Evolutionary conservation across 305 asterid genomes (phyloP).

Genomic region (Rubia tinctorum): DNA sequence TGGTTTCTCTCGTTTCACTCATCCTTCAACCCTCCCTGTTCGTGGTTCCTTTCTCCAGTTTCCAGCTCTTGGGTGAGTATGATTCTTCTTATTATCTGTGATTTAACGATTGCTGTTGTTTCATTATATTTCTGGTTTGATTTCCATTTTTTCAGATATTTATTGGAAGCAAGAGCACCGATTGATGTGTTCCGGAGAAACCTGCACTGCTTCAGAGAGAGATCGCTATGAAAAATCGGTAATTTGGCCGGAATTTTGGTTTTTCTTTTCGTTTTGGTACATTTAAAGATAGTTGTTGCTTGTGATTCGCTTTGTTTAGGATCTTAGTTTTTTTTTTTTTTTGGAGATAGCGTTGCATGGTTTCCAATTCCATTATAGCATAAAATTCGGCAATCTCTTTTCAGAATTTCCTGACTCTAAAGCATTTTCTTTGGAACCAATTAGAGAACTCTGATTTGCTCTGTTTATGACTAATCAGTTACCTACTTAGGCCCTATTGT

Average conservation of each 20-base stretch:
- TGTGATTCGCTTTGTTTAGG: neutral
- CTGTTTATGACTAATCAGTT: too few relatives aligned
- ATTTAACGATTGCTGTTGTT: neutral
- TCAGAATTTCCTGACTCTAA: neutral
- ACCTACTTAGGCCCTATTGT: too few relatives aligned
- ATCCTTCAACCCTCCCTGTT: slow-evolving; percentile 79
- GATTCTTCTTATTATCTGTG: neutral
- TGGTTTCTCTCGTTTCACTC: slow-evolving; percentile 61
- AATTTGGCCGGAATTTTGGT: slow-evolving; percentile 11
- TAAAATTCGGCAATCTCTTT: slow-evolving; percentile 52
- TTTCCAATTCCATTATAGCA: too few relatives aligned
- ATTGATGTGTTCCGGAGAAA: slow-evolving; percentile 76
- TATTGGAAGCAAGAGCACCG: slow-evolving; percentile 96
- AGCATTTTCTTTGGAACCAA: neutral
- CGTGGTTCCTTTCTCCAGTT: slow-evolving; percentile 71
- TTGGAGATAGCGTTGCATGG: too few relatives aligned
- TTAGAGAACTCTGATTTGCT: neutral
- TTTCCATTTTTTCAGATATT: slow-evolving; percentile 45
- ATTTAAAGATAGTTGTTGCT: neutral
- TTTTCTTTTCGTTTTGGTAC: too few relatives aligned
- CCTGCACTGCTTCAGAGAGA: slow-evolving; percentile 86
- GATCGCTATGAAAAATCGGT: slow-evolving; percentile 92
- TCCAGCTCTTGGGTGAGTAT: slow-evolving; percentile 71
- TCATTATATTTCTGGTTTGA: neutral
- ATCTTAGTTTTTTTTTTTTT: neutral